Evolutionary conservation across 345 rosid genomes (phyloP), one percentile per base, ranked within the genome.

Genomic region (Cardamine chenopodiifolia): DNA sequence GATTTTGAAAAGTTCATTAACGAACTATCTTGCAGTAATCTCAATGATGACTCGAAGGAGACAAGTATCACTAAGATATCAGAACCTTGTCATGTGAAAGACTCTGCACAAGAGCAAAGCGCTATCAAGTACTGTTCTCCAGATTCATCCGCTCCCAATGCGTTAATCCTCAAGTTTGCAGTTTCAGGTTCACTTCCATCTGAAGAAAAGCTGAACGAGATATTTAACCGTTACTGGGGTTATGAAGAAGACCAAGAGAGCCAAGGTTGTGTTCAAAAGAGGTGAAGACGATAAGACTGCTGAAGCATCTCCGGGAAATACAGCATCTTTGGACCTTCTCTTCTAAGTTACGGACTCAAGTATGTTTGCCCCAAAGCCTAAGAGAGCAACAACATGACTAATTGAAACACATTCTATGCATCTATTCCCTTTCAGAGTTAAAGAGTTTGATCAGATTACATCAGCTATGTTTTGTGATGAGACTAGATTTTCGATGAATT

Each of bases 241-340:
- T 28, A 72, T 76, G 74, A 83, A 75, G 78, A 84, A 84, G 75
- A 79, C 85, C 44, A 83, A 62, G 55, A 84, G 73, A 47, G 97
- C 87, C 29, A 82, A 73, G 70, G 86, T 90, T 59, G 82, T 90
- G 60, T 90, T 87, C 75, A 54, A 56, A 66, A 86, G 62, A 54
- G 67, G 84, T 0, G 83, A 68, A 49, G 88, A 88, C 45, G 92
- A 90, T 47, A 81, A 90, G 82, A 48, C 79, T 0, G 92, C 97
- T 50, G 86, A 79, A 84, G 89, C 78, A 86, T 85, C 61, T 82
- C 89, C 0, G 89, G 89, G 31, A 89, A 86, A 76, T 82, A 85
- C 74, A 78, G 83, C 74, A 80, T 80, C 53, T 85, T 87, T 9
- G 89, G 94, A 23, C 90, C 90, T 20, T 83, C 89, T 17, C 89